Evolutionary conservation across 1,284 basidiomycete genomes (phyloP), one percentile per base, ranked within the genome.

Genomic region (Megacollybia platyphylla): DNA sequence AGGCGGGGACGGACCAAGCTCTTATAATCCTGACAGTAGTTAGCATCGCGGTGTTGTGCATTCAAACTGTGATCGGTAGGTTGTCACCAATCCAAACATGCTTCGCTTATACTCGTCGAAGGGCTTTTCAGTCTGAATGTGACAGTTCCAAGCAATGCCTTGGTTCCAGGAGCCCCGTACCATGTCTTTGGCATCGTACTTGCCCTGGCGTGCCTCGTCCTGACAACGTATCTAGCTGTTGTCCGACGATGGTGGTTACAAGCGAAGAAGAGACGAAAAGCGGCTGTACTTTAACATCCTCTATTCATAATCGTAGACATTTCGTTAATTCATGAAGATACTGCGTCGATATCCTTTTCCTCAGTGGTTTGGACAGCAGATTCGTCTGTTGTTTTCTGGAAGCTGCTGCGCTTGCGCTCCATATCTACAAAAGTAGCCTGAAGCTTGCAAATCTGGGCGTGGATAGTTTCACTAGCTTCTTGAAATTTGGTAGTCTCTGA

Each of bases 1-100:
- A 81, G 55, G 67, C 70, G 5, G 73, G 73, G 4, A 77, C 73
- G 5, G 84, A 87, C 55, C 74, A 71, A 48, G 71, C 78, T 5
- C 63, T 91, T 36, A 59, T 92, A 15, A 66, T 71, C 29, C 66
- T 96, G 7, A 79, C 81, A 0, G 59, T 73, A 9, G 70, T 92
- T 11, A 34, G 31, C 7, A 67, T 90, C 34, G 74, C 73, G 1
- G 74, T 87, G 35, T 54, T 91, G n/a, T 79, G 77, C 37, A 67
- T 83, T 45, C 79, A 82, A 53, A 64, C 78, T 13, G 49, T 82
- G 18, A 69, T 76, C 15, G 78, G 86, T 87, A 51, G 45, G 70
- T 54, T 42, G 44, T 39, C 44, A 10, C 31, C 29, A 38, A 11
- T 39, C 27, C 36, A 27, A 36, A 5, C 38, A 41, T 35, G 37